Evolutionary conservation across 768 basidiomycete genomes (phyloP), one percentile per base, ranked within the genome.

Genomic region (Coprinopsis cinerea): DNA sequence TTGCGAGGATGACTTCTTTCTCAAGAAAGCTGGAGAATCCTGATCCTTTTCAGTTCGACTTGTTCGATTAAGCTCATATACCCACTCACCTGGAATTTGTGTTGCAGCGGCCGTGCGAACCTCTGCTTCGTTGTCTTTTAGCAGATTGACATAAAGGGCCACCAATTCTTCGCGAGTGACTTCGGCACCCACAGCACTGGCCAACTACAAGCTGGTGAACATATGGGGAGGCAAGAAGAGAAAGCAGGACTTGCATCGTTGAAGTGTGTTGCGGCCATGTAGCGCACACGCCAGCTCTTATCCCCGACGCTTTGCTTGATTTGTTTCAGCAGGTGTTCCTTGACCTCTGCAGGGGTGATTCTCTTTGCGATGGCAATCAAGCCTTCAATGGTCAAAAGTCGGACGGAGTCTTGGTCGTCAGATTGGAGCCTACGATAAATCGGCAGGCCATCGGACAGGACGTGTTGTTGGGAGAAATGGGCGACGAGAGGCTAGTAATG

Each of bases 111-210:
- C 95, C 44, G 94, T 97, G 55, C 94, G 83, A 35, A 97, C 96
- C 69, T 99, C 96, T 17, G 96, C 96, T 69, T 99, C 96, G 60
- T 95, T 95, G 62, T 99, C 96, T 67, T 97, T 98, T 61, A 99
- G 72, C 49, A 99, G 75, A 51, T 89, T 85, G 4, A 97, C 92
- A 65, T 87, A 98, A 54, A 95, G 92, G 24, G 82, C 82, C 55
- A 94, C 92, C 53, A 98, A 71, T 63, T 99, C 96, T 57, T 97
- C 95, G 56, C 92, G 78, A 39, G 96, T 90, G 48, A 98, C 78
- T 43, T 93, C 92, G 52, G 77, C 70, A 2, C 96, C 95, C 14
- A 96, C 88, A 6, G 90, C 84, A 61, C 92, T 86, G 1, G 95
- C 92, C 48, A 99, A 81, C 91, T 94, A 53, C 27, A 48, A 32